phyloP scores from a whole-genome alignment of 352 stramenopile genomes.

The Thalassiosira ordinaria region DNA sequence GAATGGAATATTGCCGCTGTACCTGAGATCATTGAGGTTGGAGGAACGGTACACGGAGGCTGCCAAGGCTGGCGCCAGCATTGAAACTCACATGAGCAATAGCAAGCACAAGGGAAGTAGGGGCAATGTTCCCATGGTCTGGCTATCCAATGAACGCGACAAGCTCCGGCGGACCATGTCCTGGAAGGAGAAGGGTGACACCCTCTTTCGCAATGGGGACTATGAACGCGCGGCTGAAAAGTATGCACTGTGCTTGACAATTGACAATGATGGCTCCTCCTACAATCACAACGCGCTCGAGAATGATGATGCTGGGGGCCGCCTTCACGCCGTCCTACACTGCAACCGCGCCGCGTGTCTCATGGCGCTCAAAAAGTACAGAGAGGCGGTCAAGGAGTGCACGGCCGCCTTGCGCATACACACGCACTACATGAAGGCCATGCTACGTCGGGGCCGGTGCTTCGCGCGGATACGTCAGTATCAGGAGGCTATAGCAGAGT shows the following conservation, averaged over 20 bases:
- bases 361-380: constrained; percentile 77
- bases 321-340: constrained; percentile 83
- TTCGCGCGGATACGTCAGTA: constrained; percentile 68
- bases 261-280: constrained; percentile 60
- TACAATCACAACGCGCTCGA: constrained; percentile 40
- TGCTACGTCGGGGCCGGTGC: constrained; percentile 76
- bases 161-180: constrained; percentile 68
- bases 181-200: constrained; percentile 55
- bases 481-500: constrained; percentile 75
- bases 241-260: constrained; percentile 68
- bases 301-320: constrained; percentile 67
- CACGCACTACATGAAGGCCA: constrained; percentile 84
- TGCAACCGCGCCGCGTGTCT: constrained; percentile 84
- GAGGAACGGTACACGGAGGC: constrained; percentile 77
- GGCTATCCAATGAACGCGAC: constrained; percentile 60
- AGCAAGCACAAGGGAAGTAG: constrained; percentile 49
- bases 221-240: constrained; percentile 54
- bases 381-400: constrained; percentile 79
- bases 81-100: constrained; percentile 55
- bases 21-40: constrained; percentile 75
- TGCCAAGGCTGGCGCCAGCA: constrained; percentile 42
- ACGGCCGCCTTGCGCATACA: constrained; percentile 73
- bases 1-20: constrained; percentile 61
- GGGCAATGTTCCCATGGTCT: constrained; percentile 40
- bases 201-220: constrained; percentile 4